These are phyloP conservation scores for Penicillium tannophilum DNA, from an alignment of 495 filamentous ascomycete genomes.

Conservation along the genomic window DNA sequence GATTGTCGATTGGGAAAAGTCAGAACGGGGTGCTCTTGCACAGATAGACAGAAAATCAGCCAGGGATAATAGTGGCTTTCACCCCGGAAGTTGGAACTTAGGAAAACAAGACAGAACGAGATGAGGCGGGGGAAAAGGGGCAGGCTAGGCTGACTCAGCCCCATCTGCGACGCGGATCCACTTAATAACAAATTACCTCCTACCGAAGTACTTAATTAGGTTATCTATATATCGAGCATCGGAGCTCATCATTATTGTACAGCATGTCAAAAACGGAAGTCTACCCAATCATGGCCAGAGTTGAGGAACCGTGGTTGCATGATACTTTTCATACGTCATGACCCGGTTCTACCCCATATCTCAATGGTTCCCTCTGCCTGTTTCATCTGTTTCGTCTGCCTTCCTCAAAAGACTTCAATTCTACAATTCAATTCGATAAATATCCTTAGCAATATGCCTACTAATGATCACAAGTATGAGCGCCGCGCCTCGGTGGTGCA, in stretches of 20 bases:
- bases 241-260: no score
- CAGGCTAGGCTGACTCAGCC: slow-evolving; percentile 23
- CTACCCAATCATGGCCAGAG: neutral
- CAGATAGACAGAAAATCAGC: neutral
- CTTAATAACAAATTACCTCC: slow-evolving; percentile 6
- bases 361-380: neutral
- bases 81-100: slow-evolving; percentile 6
- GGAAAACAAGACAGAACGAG: slow-evolving; percentile 18
- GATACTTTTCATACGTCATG: slow-evolving; percentile 1
- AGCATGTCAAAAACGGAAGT: neutral
- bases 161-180: slow-evolving; percentile 10
- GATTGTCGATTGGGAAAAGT: neutral
- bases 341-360: neutral
- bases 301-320: slow-evolving; percentile 5
- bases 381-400: no score
- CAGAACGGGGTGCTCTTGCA: neutral
- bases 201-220: neutral
- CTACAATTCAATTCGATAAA: neutral
- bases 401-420: neutral
- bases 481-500: slow-evolving; percentile 38
- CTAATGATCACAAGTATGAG: slow-evolving; percentile 14
- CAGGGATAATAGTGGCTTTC: neutral
- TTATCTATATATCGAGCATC: neutral
- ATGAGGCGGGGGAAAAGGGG: slow-evolving; percentile 47
- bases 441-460: neutral